Conservation (phyloP, 495 filamentous ascomycete genomes). For the Xylaria longipes region DNA sequence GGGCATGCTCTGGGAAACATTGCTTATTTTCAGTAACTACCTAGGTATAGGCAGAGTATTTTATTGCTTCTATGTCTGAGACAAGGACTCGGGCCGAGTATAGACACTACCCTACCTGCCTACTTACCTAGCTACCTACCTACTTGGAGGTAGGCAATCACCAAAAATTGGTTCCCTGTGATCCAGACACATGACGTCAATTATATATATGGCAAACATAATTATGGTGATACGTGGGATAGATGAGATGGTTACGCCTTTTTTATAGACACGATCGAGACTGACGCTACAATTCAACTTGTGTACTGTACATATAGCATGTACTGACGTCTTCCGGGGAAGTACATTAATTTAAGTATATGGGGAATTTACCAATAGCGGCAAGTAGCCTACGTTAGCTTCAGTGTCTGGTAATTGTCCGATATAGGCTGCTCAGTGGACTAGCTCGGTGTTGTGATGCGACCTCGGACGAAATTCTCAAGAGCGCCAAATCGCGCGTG, state of each 20-base stretch:
- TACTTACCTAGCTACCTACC: too few species aligned
- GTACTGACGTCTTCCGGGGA: too few species aligned
- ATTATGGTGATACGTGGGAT: not conserved
- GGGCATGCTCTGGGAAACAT: not conserved
- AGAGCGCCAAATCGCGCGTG: constrained; percentile 4
- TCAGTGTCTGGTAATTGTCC: not conserved
- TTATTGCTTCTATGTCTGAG: not conserved
- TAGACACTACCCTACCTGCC: too few species aligned
- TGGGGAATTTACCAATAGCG: not conserved
- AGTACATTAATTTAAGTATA: too few species aligned
- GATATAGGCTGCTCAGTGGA: constrained; percentile 11
- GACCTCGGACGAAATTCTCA: constrained; percentile 9
- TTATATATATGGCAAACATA: not conserved
- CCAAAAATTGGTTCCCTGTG: too few species aligned
- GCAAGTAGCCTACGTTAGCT: not conserved
- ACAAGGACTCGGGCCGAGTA: too few species aligned
- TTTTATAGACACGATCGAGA: not conserved
- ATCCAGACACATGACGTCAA: not conserved
- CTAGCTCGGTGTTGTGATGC: constrained; percentile 3
- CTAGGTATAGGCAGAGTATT: not conserved
- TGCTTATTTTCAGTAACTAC: not conserved
- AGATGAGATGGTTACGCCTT: not conserved
- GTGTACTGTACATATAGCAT: too few species aligned
- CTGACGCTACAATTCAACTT: not conserved
- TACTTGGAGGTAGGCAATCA: too few species aligned